Evolutionary conservation across 345 rosid species (phyloP), one percentile per base, ranked within the genome.

Genomic region (Firmiana major): DNA sequence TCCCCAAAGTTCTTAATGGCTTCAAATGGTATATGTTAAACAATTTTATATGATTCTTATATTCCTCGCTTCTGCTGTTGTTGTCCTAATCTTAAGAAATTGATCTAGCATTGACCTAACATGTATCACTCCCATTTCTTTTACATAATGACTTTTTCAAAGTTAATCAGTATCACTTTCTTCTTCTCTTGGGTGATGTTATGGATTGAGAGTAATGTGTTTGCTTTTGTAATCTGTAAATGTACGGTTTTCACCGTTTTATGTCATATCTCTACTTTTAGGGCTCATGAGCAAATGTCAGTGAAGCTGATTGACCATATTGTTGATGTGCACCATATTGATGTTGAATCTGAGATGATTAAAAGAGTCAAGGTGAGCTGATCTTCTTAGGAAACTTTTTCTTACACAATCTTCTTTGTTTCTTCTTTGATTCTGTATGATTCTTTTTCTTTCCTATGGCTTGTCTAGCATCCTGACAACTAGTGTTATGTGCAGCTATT

Each of bases 261-360:
- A 46, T 73, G 24, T 31, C 34, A 31, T 31, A 0, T 73, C 54
- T 36, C 40, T 36, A 22, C 73, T 67, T 82, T 62, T 83, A 93
- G 99, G 99, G 87, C 90, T 78, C 97, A 95, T 85, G 99, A 95
- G 79, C 83, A 79, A 76, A 95, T 93, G 99, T 95, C 98, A 19
- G 82, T 77, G 43, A 87, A 80, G 81, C 81, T 95, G 88, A 87
- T 92, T 87, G 99, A 95, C 81, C 78, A 85, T 83, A 93, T 93
- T 6, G 90, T 95, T 55, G 98, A 95, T 22, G 86, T 84, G 78
- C 98, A 95, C 81, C 78, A 90, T 79, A 93, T 95, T 40, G 99
- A 95, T 70, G 58, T 95, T 64, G 98, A 95, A 71, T 71, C 92
- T 64, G 90, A 82, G 84, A 91, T 93, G 97, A 78, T 91, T 78